These are phyloP conservation scores for Saposhnikovia divaricata DNA, from an alignment of 129 eudicot genomes.

Conservation along the genomic window DNA sequence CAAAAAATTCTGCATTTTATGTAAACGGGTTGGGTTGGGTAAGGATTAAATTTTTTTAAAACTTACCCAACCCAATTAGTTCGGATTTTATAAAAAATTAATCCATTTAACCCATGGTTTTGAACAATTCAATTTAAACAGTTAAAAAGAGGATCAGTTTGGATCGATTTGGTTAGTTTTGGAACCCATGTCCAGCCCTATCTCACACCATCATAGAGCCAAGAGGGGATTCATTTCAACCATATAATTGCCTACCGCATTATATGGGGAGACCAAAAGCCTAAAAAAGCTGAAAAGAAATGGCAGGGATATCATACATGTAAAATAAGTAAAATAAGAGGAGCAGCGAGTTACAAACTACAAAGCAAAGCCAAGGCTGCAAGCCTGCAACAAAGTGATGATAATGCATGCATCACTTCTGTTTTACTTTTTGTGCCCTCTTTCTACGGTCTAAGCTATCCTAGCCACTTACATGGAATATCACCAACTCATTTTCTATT, in stretches of 20 bases:
- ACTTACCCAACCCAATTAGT: no score
- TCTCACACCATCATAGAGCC: not conserved
- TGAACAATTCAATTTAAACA: no score
- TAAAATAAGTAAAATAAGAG: not conserved
- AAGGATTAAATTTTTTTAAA: no score
- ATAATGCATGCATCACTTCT: not conserved
- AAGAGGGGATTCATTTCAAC: not conserved
- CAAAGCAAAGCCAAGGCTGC: not conserved
- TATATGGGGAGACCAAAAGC: not conserved
- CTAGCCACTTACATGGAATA: not conserved
- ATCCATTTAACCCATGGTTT: no score
- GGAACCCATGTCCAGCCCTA: no score
- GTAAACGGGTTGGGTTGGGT: no score
- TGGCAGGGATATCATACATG: not conserved
- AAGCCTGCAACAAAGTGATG: not conserved
- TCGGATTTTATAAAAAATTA: no score
- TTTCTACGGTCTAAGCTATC: slow-evolving; percentile 1
- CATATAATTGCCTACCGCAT: slow-evolving; percentile 3
- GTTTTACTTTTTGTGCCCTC: not conserved
- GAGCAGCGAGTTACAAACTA: not conserved
- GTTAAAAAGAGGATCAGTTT: no score
- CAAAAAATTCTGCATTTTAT: no score
- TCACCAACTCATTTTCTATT: not conserved
- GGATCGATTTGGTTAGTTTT: no score
- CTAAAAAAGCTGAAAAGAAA: not conserved